These are phyloP conservation scores for Luffa acutangula DNA, from an alignment of 306 rosid genomes.

Conservation along the genomic window DNA sequence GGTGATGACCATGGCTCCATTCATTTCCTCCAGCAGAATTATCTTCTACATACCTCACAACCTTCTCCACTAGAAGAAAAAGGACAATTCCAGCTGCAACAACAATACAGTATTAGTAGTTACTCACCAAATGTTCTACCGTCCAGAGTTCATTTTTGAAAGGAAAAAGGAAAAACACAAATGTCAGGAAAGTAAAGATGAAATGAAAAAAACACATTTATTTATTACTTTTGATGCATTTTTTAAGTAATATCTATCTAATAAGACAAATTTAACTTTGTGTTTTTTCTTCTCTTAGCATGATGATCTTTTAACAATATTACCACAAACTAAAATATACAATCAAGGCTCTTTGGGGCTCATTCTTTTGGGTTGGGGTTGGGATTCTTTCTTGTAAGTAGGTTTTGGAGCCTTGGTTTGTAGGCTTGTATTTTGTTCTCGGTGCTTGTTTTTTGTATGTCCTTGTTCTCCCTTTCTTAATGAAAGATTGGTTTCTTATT, in stretches of 20 bases:
- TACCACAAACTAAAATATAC: not conserved
- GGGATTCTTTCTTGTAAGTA: too few species aligned
- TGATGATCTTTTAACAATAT: not conserved
- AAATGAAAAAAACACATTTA: not conserved
- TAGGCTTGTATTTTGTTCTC: too few species aligned
- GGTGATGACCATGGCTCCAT: conserved; percentile 74
- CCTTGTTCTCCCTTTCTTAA: too few species aligned
- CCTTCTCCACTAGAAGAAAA: conserved; percentile 89
- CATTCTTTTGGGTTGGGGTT: too few species aligned
- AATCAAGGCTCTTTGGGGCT: not conserved
- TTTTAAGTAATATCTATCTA: not conserved
- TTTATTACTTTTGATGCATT: not conserved
- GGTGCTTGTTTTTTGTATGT: too few species aligned
- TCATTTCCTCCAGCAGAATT: conserved; percentile 56
- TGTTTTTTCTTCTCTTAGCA: not conserved
- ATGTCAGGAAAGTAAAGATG: not conserved
- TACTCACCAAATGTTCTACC: not conserved
- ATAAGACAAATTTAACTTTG: not conserved
- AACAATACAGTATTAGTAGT: not conserved
- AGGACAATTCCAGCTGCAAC: conserved; percentile 85
- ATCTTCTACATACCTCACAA: conserved; percentile 83
- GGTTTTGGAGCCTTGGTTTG: too few species aligned
- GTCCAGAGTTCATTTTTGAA: not conserved
- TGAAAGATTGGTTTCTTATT: too few species aligned
- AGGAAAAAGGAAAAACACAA: not conserved